Percentiles rank a stretch among this genome's conserved stretches.
phyloP scores from a whole-genome alignment of 2,329 filamentous ascomycete species.

The Cladosporium sp. region DNA sequence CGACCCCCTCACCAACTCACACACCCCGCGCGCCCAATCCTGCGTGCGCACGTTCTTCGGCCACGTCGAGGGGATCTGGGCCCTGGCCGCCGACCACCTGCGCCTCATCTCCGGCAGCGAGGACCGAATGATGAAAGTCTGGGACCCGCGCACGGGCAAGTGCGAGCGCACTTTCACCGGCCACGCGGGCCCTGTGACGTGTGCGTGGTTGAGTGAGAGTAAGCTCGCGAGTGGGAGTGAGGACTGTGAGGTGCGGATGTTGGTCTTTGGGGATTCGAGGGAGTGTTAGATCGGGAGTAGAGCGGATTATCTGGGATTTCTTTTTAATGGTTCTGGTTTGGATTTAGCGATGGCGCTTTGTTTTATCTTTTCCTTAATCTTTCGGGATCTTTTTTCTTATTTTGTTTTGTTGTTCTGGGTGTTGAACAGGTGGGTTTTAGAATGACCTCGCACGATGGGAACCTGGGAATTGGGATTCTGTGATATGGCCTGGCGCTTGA shows the following conservation, averaged over 20 bases:
- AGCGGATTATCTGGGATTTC: no score
- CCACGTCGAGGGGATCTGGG: constrained; percentile 95
- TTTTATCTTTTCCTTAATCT: no score
- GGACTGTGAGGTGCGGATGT: constrained; percentile 81
- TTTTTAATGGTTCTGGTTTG: neutral
- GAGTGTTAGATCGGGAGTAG: neutral
- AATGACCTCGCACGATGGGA: no score
- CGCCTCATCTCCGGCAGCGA: constrained; percentile 86
- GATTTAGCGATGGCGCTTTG: neutral
- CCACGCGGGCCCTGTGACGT: constrained; percentile 87
- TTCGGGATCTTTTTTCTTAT: no score
- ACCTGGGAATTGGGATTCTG: no score
- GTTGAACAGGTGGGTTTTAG: no score
- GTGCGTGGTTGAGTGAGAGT: constrained; percentile 84
- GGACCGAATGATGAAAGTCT: constrained; percentile 92
- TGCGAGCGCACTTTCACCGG: constrained; percentile 91
- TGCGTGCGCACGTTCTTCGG: constrained; percentile 94
- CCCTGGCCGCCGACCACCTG: constrained; percentile 80
- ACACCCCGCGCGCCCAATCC: constrained; percentile 38
- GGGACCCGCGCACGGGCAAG: constrained; percentile 87
- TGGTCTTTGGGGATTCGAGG: constrained; percentile 28
- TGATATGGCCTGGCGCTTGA: no score
- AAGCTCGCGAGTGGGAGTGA: constrained; percentile 89
- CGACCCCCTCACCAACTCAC: constrained; percentile 32
- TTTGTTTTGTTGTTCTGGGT: no score